Percentiles rank a stretch among this genome's conserved stretches.
phyloP scores from a whole-genome alignment of 2,329 filamentous ascomycete genomes.

The Aspergillus fructus region DNA sequence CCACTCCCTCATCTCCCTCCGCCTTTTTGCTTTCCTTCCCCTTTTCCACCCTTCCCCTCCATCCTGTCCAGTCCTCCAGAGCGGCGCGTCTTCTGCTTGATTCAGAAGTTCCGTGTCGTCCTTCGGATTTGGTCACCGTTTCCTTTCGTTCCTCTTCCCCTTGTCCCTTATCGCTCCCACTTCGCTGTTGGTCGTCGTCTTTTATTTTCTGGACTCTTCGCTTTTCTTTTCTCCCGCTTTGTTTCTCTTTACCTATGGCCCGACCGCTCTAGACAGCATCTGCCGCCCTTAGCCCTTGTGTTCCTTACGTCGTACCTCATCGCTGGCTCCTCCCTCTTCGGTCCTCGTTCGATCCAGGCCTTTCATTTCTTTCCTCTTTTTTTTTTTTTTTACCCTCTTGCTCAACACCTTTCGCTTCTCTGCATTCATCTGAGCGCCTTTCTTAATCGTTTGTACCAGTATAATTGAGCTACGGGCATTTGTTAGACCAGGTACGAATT shows the following conservation, averaged over 20 bases:
- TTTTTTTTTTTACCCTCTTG: conserved; percentile 14
- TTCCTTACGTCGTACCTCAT: conserved; percentile 28
- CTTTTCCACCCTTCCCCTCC: conserved; percentile 16
- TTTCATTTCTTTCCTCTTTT: conserved; percentile 25
- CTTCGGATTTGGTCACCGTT: conserved; percentile 27
- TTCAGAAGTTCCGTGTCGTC: conserved; percentile 29
- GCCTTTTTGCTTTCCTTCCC: conserved; percentile 22
- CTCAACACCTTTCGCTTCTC: conserved; percentile 24
- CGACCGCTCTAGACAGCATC: conserved; percentile 27
- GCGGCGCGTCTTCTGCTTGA: conserved; percentile 30
- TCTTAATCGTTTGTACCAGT: conserved; percentile 32
- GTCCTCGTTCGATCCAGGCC: conserved; percentile 27
- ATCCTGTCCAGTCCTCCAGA: conserved; percentile 17
- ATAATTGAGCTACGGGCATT: conserved; percentile 29
- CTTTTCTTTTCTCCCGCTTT: conserved; percentile 10
- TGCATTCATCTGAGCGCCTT: conserved; percentile 22
- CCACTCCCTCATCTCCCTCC: conserved; percentile 20
- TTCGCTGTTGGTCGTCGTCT: conserved; percentile 13
- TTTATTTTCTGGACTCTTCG: conserved; percentile 10
- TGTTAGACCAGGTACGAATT: conserved; percentile 32
- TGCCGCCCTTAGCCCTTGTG: conserved; percentile 28
- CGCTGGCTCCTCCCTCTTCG: conserved; percentile 25
- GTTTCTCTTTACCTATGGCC: conserved; percentile 32
- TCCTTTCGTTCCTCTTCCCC: conserved; percentile 18
- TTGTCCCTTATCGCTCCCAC: conserved; percentile 12